Percentiles rank a stretch among this genome's conserved stretches.
phyloP scores from a whole-genome alignment of 1,284 basidiomycete species.

The Trichosporon asahii region DNA sequence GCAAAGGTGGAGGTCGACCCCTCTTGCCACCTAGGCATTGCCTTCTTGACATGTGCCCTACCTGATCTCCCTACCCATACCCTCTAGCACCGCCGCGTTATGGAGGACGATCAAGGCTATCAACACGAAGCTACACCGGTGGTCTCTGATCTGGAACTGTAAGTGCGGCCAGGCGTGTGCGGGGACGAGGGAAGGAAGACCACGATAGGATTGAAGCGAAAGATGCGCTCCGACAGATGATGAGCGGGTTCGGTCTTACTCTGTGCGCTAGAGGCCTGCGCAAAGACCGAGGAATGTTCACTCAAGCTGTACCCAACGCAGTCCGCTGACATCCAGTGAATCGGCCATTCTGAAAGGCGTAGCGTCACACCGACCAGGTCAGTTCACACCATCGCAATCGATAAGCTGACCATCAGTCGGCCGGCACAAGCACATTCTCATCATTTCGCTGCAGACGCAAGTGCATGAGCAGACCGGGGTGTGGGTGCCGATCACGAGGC shows the following conservation, averaged over 20 bases:
- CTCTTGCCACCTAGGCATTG: slow-evolving; percentile 5
- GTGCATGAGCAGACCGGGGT: slow-evolving; percentile 37
- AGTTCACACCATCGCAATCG: slow-evolving; percentile 8
- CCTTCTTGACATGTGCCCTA: slow-evolving; percentile 3
- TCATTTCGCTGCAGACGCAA: slow-evolving; percentile 39
- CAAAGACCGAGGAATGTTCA: background rate
- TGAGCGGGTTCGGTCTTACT: background rate
- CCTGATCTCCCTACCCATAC: slow-evolving; percentile 3
- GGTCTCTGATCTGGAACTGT: slow-evolving; percentile 28
- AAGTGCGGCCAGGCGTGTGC: background rate
- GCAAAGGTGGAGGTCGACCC: slow-evolving; percentile 2
- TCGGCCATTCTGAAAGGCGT: slow-evolving; percentile 36
- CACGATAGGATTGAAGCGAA: background rate
- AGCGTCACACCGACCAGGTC: slow-evolving; percentile 31
- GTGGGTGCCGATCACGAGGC: slow-evolving; percentile 58
- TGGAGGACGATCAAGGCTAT: slow-evolving; percentile 10
- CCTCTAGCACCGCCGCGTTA: background rate
- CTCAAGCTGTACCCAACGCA: too few species aligned
- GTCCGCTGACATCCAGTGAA: slow-evolving; percentile 28
- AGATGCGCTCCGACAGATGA: background rate
- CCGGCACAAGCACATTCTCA: slow-evolving; percentile 38
- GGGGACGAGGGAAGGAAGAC: background rate
- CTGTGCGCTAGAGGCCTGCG: background rate
- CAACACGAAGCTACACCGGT: slow-evolving; percentile 24
- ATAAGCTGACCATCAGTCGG: slow-evolving; percentile 31